Conservation (phyloP, 176 grass and related monocot species). For the Neostapfia colusana region DNA sequence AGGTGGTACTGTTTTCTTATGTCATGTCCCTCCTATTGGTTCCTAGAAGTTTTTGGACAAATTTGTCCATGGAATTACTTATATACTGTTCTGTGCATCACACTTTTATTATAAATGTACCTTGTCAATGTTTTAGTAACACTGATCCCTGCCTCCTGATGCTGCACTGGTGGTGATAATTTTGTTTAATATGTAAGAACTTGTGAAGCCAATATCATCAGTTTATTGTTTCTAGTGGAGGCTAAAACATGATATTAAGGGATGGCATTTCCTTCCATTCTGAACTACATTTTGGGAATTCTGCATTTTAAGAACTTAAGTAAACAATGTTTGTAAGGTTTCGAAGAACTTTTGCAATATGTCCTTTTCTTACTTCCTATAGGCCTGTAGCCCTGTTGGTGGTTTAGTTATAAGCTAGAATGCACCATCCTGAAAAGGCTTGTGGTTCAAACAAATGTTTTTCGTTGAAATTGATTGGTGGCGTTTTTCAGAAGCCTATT, state of each 20-base stretch:
- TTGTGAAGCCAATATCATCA: conserved; percentile 18
- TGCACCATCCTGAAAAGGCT: not conserved
- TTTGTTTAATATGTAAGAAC: not conserved
- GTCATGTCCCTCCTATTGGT: not conserved
- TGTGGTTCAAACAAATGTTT: not conserved
- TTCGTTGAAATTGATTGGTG: conserved; percentile 23
- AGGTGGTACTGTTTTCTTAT: not conserved
- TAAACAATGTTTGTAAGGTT: conserved; percentile 15
- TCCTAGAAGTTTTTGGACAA: not conserved
- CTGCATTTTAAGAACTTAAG: not conserved
- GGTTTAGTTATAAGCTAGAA: conserved; percentile 17
- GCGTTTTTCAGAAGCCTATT: conserved; percentile 20
- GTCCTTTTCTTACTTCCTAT: not conserved
- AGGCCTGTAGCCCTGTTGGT: not conserved
- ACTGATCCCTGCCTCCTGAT: conserved; percentile 8
- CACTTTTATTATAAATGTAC: conserved; percentile 18
- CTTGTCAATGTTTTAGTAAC: conserved; percentile 18
- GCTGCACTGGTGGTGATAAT: not conserved
- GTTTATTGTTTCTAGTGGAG: not conserved
- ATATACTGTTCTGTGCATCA: not conserved
- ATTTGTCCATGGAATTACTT: conserved; percentile 24
- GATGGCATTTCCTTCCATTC: not conserved
- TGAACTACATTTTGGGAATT: not conserved
- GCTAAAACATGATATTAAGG: not conserved
- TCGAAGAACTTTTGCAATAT: not conserved